Conservation (phyloP, 1,139 yeast species). For the Entelexis paramagnoliae region DNA sequence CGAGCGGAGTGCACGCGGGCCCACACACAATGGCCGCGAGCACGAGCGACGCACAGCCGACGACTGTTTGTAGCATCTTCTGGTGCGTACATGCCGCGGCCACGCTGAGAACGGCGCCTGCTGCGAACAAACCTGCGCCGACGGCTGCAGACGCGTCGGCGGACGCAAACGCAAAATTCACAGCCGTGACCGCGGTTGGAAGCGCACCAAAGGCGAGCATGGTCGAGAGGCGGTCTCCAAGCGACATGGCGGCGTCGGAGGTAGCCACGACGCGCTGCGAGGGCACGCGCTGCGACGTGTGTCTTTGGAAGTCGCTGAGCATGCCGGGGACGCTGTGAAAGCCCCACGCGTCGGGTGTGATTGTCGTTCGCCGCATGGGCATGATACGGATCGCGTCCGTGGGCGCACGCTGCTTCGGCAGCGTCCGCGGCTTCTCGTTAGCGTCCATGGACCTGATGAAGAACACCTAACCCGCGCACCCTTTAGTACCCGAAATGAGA, state of each 20-base stretch:
- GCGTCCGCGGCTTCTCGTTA: conserved; percentile 9
- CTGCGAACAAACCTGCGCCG: conserved; percentile 9
- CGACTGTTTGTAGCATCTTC: conserved; percentile 11
- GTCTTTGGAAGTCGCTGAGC: conserved; percentile 33
- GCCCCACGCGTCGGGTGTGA: conserved; percentile 30
- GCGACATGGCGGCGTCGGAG: conserved; percentile 10
- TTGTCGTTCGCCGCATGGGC: conserved; percentile 23
- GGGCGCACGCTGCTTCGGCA: conserved; percentile 15
- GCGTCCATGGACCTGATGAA: neutral
- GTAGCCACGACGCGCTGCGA: neutral
- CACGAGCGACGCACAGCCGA: conserved; percentile 24
- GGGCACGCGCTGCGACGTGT: conserved; percentile 26
- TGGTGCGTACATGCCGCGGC: conserved; percentile 15
- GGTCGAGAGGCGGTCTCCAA: conserved; percentile 26
- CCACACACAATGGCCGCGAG: neutral
- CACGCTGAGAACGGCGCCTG: conserved; percentile 18
- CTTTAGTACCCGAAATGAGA: neutral
- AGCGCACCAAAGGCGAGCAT: conserved; percentile 32
- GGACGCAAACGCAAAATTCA: conserved; percentile 14
- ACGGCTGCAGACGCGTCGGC: neutral
- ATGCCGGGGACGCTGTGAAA: conserved; percentile 34
- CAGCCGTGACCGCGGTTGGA: conserved; percentile 31
- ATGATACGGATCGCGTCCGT: conserved; percentile 21
- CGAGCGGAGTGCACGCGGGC: neutral
- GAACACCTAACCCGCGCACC: conserved; percentile 4